These are phyloP conservation scores for Boletus subluridellus DNA, from an alignment of 1,284 basidiomycete species.

Conservation along the genomic window DNA sequence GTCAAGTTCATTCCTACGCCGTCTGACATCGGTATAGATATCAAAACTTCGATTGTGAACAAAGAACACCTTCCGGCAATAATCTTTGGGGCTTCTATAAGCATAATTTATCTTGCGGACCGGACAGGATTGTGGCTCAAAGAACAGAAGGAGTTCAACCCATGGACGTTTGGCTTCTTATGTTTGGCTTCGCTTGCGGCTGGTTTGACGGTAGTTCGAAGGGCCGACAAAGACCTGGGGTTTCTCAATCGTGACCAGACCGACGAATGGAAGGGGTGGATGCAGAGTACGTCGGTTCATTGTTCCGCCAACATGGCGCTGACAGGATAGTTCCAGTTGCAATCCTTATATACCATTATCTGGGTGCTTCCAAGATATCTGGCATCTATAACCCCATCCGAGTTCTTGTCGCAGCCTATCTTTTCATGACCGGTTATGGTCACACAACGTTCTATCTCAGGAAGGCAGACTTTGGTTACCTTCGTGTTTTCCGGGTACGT, in stretches of 20 bases:
- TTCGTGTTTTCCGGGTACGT: conserved; percentile 64
- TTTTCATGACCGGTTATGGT: conserved; percentile 79
- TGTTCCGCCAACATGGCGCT: conserved; percentile 2
- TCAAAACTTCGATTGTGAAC: conserved; percentile 20
- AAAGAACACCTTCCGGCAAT: conserved; percentile 44
- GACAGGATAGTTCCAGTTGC: conserved; percentile 49
- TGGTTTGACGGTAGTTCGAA: conserved; percentile 66
- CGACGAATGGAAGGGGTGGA: conserved; percentile 96
- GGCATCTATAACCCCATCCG: conserved; percentile 89
- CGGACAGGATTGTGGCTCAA: conserved; percentile 81
- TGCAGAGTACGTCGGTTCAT: conserved; percentile 66
- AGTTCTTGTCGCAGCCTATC: conserved; percentile 82
- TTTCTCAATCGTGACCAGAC: conserved; percentile 89
- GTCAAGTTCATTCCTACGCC: neutral
- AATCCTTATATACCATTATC: conserved; percentile 87
- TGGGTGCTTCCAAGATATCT: conserved; percentile 81
- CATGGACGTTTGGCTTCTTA: conserved; percentile 63
- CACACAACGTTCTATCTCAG: conserved; percentile 77
- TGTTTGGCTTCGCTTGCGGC: conserved; percentile 50
- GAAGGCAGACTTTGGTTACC: conserved; percentile 80
- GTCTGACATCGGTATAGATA: conserved; percentile 26
- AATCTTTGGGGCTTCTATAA: conserved; percentile 63
- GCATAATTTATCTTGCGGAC: conserved; percentile 74
- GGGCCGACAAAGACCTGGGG: conserved; percentile 75
- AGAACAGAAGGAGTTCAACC: conserved; percentile 79